A percentile compares a stretch with the other conserved stretches of the same genome.
phyloP scores from a whole-genome alignment of 306 rosid genomes.

The Cucumis sativus region DNA sequence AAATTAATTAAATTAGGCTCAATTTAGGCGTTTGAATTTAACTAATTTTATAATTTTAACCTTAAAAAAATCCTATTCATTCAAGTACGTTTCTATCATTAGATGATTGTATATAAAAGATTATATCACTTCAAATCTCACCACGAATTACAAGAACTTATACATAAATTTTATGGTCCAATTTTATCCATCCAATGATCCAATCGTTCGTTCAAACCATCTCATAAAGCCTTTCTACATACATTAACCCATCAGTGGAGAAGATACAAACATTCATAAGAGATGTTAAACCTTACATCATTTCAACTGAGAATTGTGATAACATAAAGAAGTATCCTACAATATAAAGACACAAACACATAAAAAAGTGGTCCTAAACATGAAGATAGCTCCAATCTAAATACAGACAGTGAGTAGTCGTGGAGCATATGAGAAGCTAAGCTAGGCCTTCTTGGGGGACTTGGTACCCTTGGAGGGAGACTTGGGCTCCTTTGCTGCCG shows the following conservation, averaged over 20 bases:
- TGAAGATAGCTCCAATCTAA: background rate
- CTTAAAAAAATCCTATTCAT: no score
- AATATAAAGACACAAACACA: background rate
- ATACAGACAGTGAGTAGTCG: background rate
- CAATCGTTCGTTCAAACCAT: background rate
- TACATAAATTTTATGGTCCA: background rate
- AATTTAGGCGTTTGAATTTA: no score
- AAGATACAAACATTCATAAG: background rate
- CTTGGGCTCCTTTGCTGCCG: constrained; percentile 19
- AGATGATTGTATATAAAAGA: no score
- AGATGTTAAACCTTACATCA: background rate
- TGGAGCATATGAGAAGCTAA: background rate
- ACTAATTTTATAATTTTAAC: no score
- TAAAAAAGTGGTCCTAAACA: background rate
- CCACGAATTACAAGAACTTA: no score
- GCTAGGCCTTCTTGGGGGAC: constrained; percentile 20
- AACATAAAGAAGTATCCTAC: background rate
- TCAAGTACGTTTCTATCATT: no score
- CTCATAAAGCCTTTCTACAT: background rate
- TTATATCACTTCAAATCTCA: no score
- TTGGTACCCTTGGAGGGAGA: constrained; percentile 25
- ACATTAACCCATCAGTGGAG: background rate
- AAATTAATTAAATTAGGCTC: no score
- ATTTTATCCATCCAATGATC: background rate
- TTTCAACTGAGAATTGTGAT: background rate